These are phyloP conservation scores for Thermoascus crustaceus DNA, from an alignment of 2,329 filamentous ascomycete genomes.

Conservation along the genomic window DNA sequence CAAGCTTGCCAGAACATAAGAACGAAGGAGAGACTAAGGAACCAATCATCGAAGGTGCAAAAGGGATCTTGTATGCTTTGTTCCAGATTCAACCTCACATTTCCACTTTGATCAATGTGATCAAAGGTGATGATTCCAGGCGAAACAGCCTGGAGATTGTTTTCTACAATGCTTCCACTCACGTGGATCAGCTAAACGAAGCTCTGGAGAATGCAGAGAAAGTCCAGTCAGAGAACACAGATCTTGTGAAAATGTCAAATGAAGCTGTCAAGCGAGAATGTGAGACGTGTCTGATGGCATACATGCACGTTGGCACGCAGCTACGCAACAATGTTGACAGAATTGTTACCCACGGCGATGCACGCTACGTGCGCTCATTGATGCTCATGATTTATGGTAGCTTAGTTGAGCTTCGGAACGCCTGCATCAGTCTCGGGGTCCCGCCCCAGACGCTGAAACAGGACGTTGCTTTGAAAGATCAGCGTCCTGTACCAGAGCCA, in stretches of 20 bases:
- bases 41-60: slow-evolving; percentile 48
- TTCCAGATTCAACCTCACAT: slow-evolving; percentile 44
- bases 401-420: slow-evolving; percentile 52
- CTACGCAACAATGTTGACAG: slow-evolving; percentile 42
- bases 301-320: slow-evolving; percentile 42
- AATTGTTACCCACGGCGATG: slow-evolving; percentile 48
- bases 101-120: slow-evolving; percentile 38
- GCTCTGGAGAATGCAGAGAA: slow-evolving; percentile 44
- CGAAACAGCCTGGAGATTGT: slow-evolving; percentile 47
- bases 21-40: slow-evolving; percentile 39
- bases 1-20: slow-evolving; percentile 50
- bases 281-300: slow-evolving; percentile 42
- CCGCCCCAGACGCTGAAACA: slow-evolving; percentile 26
- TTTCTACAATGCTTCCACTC: slow-evolving; percentile 48
- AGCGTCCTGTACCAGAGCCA: slow-evolving; percentile 21
- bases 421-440: slow-evolving; percentile 45
- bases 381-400: slow-evolving; percentile 53
- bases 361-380: slow-evolving; percentile 50
- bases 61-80: slow-evolving; percentile 47
- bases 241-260: slow-evolving; percentile 32
- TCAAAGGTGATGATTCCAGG: slow-evolving; percentile 39
- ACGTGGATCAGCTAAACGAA: slow-evolving; percentile 50
- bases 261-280: slow-evolving; percentile 40
- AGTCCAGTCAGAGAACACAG: slow-evolving; percentile 43
- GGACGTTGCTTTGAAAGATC: slow-evolving; percentile 16